phyloP scores from a whole-genome alignment of 495 filamentous ascomycete species.

The Podospora appendiculata region DNA sequence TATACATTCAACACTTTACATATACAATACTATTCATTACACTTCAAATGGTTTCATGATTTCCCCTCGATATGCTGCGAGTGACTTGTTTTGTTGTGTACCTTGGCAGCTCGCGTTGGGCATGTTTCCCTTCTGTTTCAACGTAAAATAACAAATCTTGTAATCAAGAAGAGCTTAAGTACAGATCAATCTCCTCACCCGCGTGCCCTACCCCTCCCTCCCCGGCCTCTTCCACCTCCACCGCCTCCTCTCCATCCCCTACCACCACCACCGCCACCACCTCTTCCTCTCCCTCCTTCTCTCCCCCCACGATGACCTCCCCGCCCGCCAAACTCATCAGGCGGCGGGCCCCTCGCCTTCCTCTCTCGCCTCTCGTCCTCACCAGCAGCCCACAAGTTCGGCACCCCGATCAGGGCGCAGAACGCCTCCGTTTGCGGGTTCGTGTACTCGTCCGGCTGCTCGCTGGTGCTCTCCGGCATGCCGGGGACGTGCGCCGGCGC shows the following conservation, averaged over 20 bases:
- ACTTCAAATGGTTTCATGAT: too few relatives aligned
- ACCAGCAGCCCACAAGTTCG: constrained; percentile 67
- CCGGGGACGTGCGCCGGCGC: constrained; percentile 59
- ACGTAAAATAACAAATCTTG: too few relatives aligned
- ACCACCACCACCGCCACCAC: constrained; percentile 15
- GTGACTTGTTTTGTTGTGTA: too few relatives aligned
- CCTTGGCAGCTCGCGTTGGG: too few relatives aligned
- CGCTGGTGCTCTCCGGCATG: constrained; percentile 12
- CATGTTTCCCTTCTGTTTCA: too few relatives aligned
- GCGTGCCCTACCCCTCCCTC: not conserved
- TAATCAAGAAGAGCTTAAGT: too few relatives aligned
- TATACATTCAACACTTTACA: constrained; percentile 14
- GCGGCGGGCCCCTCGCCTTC: constrained; percentile 31
- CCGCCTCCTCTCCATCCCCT: too few relatives aligned
- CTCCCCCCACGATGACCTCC: constrained; percentile 28
- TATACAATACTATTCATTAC: too few relatives aligned
- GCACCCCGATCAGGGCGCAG: constrained; percentile 68
- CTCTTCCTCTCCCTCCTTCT: constrained; percentile 24
- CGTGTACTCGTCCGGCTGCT: constrained; percentile 64
- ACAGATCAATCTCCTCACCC: not conserved
- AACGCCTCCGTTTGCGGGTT: constrained; percentile 76
- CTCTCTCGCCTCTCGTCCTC: constrained; percentile 59
- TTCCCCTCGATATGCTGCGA: too few relatives aligned
- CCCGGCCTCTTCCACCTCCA: not conserved
- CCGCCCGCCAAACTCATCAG: constrained; percentile 25